These are phyloP conservation scores for Fusarium dlaminii DNA, from an alignment of 2,329 filamentous ascomycete genomes.

Conservation along the genomic window DNA sequence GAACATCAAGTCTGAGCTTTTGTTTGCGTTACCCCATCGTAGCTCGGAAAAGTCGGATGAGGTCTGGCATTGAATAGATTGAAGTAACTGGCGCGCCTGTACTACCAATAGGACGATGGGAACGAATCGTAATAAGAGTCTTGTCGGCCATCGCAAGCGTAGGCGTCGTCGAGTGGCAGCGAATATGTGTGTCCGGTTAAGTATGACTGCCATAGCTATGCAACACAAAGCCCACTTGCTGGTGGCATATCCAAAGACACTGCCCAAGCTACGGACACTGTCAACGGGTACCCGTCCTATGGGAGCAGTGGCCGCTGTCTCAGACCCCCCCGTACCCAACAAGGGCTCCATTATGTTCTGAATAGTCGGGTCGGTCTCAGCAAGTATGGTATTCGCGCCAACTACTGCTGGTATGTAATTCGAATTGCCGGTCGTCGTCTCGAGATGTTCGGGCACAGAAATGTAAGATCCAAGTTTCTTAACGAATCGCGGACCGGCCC, in stretches of 20 bases:
- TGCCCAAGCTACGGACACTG: conserved; percentile 76
- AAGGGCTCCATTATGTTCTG: conserved; percentile 46
- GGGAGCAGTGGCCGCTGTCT: conserved; percentile 30
- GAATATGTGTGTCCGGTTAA: conserved; percentile 94
- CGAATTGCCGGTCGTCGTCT: conserved; percentile 56
- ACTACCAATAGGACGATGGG: conserved; percentile 75
- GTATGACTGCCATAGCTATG: conserved; percentile 83
- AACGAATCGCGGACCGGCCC: conserved; percentile 75
- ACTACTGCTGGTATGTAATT: conserved; percentile 30
- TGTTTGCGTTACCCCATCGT: conserved; percentile 74
- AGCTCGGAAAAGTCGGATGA: conserved; percentile 75
- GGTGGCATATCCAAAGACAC: conserved; percentile 88
- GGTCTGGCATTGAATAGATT: conserved; percentile 92
- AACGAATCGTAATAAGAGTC: conserved; percentile 74
- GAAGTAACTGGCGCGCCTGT: conserved; percentile 77
- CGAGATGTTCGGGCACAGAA: conserved; percentile 66
- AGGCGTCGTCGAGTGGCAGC: conserved; percentile 86
- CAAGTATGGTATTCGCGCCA: conserved; percentile 32
- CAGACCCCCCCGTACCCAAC: conserved; percentile 15
- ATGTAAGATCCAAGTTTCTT: conserved; percentile 74
- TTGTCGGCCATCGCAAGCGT: conserved; percentile 76
- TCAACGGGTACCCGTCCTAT: conserved; percentile 64
- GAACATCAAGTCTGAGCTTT: conserved; percentile 74
- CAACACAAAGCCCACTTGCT: conserved; percentile 93
- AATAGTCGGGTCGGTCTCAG: conserved; percentile 37